A percentile compares a stretch with the other conserved stretches of the same genome.
These are phyloP conservation scores for Panus rudis DNA, from an alignment of 768 basidiomycete genomes.

Conservation along the genomic window DNA sequence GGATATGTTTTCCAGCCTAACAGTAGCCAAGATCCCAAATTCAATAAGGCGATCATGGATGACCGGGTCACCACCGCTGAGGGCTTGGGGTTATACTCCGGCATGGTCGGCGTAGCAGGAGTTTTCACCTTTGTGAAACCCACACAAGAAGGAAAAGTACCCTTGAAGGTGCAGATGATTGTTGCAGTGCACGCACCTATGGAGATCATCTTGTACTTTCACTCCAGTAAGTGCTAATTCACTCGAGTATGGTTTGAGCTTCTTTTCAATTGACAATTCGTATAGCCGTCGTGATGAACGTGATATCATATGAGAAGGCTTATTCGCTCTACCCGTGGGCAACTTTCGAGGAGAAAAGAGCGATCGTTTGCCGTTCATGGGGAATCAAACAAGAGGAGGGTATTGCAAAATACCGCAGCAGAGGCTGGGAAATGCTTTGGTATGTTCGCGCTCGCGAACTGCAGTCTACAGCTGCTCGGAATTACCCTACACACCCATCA, in stretches of 20 bases:
- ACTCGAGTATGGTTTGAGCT: background rate
- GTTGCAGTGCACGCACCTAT: slow-evolving; percentile 26
- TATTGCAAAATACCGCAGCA: slow-evolving; percentile 26
- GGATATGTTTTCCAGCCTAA: slow-evolving; percentile 26
- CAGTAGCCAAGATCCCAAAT: slow-evolving; percentile 15
- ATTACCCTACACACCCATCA: background rate
- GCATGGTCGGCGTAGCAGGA: slow-evolving; percentile 20
- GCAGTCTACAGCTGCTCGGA: background rate
- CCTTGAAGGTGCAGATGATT: slow-evolving; percentile 35
- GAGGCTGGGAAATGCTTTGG: slow-evolving; percentile 30
- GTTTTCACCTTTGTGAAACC: slow-evolving; percentile 29
- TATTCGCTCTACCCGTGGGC: slow-evolving; percentile 35
- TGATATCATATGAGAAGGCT: slow-evolving; percentile 34
- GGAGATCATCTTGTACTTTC: slow-evolving; percentile 36
- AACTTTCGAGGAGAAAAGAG: slow-evolving; percentile 29
- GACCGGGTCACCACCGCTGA: background rate
- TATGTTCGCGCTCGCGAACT: background rate
- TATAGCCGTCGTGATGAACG: slow-evolving; percentile 37
- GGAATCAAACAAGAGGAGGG: too few relatives aligned
- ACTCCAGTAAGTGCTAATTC: slow-evolving; percentile 33
- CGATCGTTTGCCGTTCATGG: slow-evolving; percentile 21
- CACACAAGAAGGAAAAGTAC: background rate
- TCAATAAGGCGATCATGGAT: slow-evolving; percentile 5
- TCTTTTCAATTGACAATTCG: background rate
- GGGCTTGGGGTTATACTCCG: slow-evolving; percentile 11